Evolutionary conservation across 169 alveolate genomes (phyloP), one percentile per base, ranked within the genome.

Genomic region (Cryptosporidium xiaoi): DNA sequence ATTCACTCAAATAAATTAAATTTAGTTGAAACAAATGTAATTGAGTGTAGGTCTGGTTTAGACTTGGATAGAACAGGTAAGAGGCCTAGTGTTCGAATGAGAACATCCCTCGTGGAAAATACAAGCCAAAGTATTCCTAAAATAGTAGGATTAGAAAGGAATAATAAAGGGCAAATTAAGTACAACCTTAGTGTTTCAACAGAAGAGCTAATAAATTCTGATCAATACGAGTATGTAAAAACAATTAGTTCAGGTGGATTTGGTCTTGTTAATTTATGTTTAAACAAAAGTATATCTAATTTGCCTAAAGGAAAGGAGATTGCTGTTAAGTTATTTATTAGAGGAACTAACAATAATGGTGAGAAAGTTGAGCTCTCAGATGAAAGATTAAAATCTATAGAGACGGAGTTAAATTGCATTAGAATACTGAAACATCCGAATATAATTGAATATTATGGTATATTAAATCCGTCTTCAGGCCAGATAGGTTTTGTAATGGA

Each of bases 401-500:
- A 77, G 48, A 34, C 87, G 2, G 87, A 77, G 27, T 56, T 77
- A n/a, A 77, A 77, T 60, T 77, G 51, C 64, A 40, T 77, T 34
- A 65, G 87, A 5, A 62, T 77, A 20, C 40, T 77, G 24, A 77
- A 56, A 24, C 87, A 77, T 40, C 87, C 87, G 13, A 77, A 77
- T 40, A 77, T 77, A 40, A 24, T 62, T 3, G 65, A 77, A 44
- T 77, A 77, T 5, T 77, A 77, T 77, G 87, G 87, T 20, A 77
- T 77, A 56, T 62, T 77, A 48, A 77, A 46, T 77, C 87, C 87
- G 10, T 44, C 69, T 6, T 58, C 77, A 16, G 87, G 87, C 5
- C 77, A 77, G 36, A 87, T 93, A 34, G 94, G 94, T n/a, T 82
- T 93, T 66, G 91, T 90, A 56, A 84, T 92, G 83, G 96, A 93